Base-by-base conservation (phyloP, 805 yeast species). In the Yarrowia hollandica region DNA sequence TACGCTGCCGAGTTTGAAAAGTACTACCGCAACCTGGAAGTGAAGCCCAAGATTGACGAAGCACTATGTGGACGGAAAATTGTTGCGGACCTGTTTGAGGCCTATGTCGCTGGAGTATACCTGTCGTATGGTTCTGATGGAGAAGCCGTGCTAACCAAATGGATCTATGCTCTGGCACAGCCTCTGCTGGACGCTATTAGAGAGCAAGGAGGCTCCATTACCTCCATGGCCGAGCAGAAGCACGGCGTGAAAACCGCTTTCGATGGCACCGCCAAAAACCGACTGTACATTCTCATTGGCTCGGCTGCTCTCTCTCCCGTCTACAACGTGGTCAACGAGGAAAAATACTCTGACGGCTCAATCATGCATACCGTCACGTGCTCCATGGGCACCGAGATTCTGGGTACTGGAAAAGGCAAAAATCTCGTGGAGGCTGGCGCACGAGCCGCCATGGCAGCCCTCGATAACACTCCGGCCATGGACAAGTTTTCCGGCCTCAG, bases 71-170 rank as follows among this genome's bases (percentile, higher is more conserved):
- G 39, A 9, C 19, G 39, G 2, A 94, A 94, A 68, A 75, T 87
- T 4, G 80, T 79, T 67, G 96, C 98, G 0, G 99, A 92, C 75
- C 83, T 87, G 0, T 88, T 92, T 69, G 99, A 94, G 72, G 97
- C 98, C 0, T 92, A 92, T 65, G 78, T 94, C 44, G 98, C 96
- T 6, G 99, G 95, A 0, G 71, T 92, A 28, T 79, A 79, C 7
- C 75, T 82, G 19, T 95, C 88, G 63, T 74, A 79, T 41, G 71
- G 75, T 19, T 68, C 71, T 12, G 75, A 74, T 8, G 63, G 65
- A 5, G 54, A 58, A 1, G 64, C 62, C 3, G 71, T 68, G 1
- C 23, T 52, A 4, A 64, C 65, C 14, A 30, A 64, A 8, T 75
- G 77, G 75, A 65, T 75, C 9, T 38, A 48, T 7, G 62, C 63